Percentiles rank a stretch among this genome's conserved stretches.
phyloP scores from a whole-genome alignment of 2,329 filamentous ascomycete species.

The Triangularia setosa region DNA sequence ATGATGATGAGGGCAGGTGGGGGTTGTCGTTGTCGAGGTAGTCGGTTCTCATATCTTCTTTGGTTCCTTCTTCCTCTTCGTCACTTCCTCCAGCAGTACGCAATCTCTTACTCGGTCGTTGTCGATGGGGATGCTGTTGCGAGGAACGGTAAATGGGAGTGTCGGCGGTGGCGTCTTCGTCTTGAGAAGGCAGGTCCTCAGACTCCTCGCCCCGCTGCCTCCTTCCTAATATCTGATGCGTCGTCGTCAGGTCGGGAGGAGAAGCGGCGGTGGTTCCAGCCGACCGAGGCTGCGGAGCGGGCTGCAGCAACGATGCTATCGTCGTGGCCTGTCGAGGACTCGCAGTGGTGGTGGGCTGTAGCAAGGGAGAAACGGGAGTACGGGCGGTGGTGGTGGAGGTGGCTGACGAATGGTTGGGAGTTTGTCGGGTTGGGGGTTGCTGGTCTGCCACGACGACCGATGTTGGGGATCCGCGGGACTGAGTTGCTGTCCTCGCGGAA shows the following conservation, averaged over 20 bases:
- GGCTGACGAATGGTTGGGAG: slow-evolving; percentile 53
- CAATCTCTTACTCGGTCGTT: slow-evolving; percentile 39
- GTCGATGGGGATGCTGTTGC: slow-evolving; percentile 10
- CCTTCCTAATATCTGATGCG: slow-evolving; percentile 49
- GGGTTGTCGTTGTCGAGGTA: background rate
- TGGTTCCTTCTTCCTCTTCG: slow-evolving; percentile 53
- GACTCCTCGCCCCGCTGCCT: slow-evolving; percentile 46
- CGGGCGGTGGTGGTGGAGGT: slow-evolving; percentile 48
- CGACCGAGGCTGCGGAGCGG: slow-evolving; percentile 19
- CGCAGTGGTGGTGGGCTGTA: slow-evolving; percentile 46
- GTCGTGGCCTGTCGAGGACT: slow-evolving; percentile 28
- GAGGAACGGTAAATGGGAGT: slow-evolving; percentile 8
- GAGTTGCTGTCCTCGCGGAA: background rate
- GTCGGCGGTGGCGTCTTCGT: slow-evolving; percentile 37
- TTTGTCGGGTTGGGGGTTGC: slow-evolving; percentile 44
- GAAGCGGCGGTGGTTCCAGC: slow-evolving; percentile 20
- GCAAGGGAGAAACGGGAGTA: slow-evolving; percentile 46
- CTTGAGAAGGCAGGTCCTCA: slow-evolving; percentile 31
- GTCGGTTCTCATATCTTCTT: background rate
- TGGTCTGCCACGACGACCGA: slow-evolving; percentile 70
- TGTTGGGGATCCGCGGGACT: slow-evolving; percentile 40
- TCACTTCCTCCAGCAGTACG: slow-evolving; percentile 31
- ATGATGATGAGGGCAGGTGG: background rate
- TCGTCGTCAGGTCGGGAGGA: slow-evolving; percentile 6
- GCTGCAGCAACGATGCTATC: slow-evolving; percentile 21